Evolutionary conservation across 805 yeast species (phyloP), one percentile per base, ranked within the genome.

Genomic region (Brettanomyces anomalus): DNA sequence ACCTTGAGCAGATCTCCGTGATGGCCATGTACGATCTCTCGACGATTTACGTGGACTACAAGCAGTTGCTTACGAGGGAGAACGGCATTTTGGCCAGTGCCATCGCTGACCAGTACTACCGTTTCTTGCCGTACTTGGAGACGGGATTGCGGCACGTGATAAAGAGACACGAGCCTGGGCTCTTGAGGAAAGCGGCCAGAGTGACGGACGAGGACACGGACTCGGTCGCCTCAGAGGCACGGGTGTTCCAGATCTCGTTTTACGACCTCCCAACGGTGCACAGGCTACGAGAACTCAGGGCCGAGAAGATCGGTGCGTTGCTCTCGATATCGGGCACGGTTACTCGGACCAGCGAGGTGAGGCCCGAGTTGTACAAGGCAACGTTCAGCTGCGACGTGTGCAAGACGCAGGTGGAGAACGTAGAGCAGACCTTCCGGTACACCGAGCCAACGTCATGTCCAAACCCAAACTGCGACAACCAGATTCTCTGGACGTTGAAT

Each of bases 371-470:
- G 47, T 86, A 72, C 67, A 77, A 74, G 46, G 98, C 87, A 13
- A 74, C 89, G 21, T 93, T 93, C 62, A 77, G 85, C 2, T 93
- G 98, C 68, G 95, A 86, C 54, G 67, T 77, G 58, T 93, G 98
- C 62, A 75, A 84, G 40, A 85, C 96, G 0, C 67, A 82, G 1
- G 81, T 89, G 15, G 90, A 85, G 52, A 89, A 87, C 48, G 84
- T 93, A 17, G 97, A 93, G 57, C 98, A 93, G 65, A 76, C 81
- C 36, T 93, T 90, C 72, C 84, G 79, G 57, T 93, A 81, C 65
- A 90, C 97, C 10, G 96, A 90, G 61, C 98, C 98, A 37, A 82
- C 93, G 3, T 78, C 83, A 49, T 93, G 98, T 65, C 85, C 89
- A 20, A 83, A 80, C 49, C 89, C 90, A 10, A 76, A 82, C 11